A percentile compares a stretch with the other conserved stretches of the same genome.
phyloP scores from a whole-genome alignment of 768 basidiomycete genomes.

The Mycena albidolilacea region DNA sequence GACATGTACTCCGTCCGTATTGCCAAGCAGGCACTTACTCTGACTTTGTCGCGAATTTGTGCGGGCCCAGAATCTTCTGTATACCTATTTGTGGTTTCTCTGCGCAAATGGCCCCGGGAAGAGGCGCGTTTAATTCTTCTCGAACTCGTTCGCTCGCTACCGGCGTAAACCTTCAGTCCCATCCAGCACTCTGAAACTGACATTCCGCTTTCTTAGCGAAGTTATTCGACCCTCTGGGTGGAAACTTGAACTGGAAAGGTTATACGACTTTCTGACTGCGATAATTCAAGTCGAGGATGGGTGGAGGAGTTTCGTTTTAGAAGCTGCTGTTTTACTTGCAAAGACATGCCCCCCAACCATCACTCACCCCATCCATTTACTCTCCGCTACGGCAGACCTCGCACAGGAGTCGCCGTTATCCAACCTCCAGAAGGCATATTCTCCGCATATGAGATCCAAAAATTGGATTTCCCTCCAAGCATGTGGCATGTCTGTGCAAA shows the following conservation, averaged over 20 bases:
- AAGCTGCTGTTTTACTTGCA: conserved; percentile 11
- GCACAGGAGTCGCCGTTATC: conserved; percentile 2
- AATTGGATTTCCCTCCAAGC: conserved; percentile 6
- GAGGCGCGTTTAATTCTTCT: conserved; percentile 23
- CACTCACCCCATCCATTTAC: background rate
- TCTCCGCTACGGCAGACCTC: background rate
- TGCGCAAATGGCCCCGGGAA: conserved; percentile 17
- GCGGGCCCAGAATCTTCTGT: background rate
- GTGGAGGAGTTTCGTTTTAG: conserved; percentile 10
- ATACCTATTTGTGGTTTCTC: background rate
- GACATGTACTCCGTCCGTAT: conserved; percentile 18
- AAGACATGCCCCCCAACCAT: background rate
- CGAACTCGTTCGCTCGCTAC: background rate
- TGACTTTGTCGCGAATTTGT: conserved; percentile 12
- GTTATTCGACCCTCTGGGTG: background rate
- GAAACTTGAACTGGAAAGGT: background rate
- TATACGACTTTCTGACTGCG: conserved; percentile 8
- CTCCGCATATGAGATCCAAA: background rate
- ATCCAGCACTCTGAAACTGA: background rate
- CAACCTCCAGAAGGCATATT: conserved; percentile 12
- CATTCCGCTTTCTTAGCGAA: background rate
- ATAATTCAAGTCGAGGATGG: conserved; percentile 18
- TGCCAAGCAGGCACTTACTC: conserved; percentile 3
- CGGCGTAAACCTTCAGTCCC: background rate
- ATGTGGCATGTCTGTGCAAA: background rate